These are phyloP conservation scores for Penicillium cosmopolitanum DNA, from an alignment of 495 filamentous ascomycete species.

Conservation along the genomic window DNA sequence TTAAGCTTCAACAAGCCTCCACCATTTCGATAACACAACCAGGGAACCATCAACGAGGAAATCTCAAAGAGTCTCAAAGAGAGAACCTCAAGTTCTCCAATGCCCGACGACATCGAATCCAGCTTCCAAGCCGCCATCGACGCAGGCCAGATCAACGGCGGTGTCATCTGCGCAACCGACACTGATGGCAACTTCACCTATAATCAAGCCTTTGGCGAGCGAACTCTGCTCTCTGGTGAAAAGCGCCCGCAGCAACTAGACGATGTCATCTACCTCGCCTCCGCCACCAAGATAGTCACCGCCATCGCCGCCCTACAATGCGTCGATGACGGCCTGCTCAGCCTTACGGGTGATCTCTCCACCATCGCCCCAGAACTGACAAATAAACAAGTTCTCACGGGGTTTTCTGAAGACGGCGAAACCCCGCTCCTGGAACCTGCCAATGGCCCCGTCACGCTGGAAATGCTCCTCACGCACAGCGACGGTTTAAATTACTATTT, in stretches of 20 bases:
- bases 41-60: no score
- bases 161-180: constrained; percentile 30
- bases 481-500: constrained; percentile 52
- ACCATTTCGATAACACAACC: no score
- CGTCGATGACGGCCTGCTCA: constrained; percentile 49
- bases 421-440: constrained; percentile 28
- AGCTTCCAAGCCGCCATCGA: constrained; percentile 32
- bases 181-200: constrained; percentile 30
- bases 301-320: constrained; percentile 47
- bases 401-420: constrained; percentile 36
- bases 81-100: not conserved
- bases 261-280: constrained; percentile 37
- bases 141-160: constrained; percentile 28
- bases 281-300: constrained; percentile 29
- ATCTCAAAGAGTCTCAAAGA: no score
- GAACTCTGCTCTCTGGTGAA: constrained; percentile 42
- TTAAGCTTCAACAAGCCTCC: no score
- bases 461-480: constrained; percentile 53
- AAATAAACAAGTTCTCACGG: constrained; percentile 41
- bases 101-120: constrained; percentile 25
- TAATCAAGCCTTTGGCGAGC: constrained; percentile 32
- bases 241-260: constrained; percentile 37
- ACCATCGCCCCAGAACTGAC: constrained; percentile 45
- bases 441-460: constrained; percentile 40
- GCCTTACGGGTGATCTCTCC: constrained; percentile 44